phyloP scores from a whole-genome alignment of 139 green algal species.

The Coccomyxa sp. region DNA sequence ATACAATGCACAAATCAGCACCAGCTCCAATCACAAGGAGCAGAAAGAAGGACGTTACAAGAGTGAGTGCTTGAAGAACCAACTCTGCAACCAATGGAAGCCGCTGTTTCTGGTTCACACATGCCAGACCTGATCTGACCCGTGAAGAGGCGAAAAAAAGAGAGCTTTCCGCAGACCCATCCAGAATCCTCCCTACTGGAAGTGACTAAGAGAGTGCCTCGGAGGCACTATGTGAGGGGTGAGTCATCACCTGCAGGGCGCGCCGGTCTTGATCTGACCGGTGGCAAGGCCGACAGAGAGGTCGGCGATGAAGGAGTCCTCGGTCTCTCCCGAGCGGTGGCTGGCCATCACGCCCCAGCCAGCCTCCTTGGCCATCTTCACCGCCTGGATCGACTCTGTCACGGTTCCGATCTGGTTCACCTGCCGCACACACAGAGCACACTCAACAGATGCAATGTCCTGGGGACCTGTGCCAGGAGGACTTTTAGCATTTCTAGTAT shows the following conservation, averaged over 20 bases:
- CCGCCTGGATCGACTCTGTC: slow-evolving; percentile 89
- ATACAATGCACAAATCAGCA: background rate
- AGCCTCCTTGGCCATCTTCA: slow-evolving; percentile 50
- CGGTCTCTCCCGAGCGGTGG: slow-evolving; percentile 92
- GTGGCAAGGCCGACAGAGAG: slow-evolving; percentile 92
- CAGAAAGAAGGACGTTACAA: background rate
- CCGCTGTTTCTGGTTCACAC: too few species aligned
- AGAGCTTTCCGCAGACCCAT: too few species aligned
- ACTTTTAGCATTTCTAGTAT: background rate
- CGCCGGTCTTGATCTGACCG: slow-evolving; percentile 99
- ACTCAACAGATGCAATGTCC: too few species aligned
- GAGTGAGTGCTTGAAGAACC: too few species aligned
- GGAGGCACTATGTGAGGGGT: too few species aligned
- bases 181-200: too few species aligned
- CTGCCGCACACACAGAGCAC: slow-evolving; percentile 46
- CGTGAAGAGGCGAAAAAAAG: too few species aligned
- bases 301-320: slow-evolving; percentile 98
- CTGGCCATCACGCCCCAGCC: slow-evolving; percentile 97
- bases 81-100: too few species aligned
- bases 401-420: slow-evolving; percentile 96
- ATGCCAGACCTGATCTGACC: too few species aligned
- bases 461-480: background rate
- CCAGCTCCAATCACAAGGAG: too few species aligned
- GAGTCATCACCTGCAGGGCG: slow-evolving; percentile 72
- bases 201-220: background rate